These are phyloP conservation scores for Microsporum audouinii DNA, from an alignment of 2,329 filamentous ascomycete genomes.

Conservation along the genomic window DNA sequence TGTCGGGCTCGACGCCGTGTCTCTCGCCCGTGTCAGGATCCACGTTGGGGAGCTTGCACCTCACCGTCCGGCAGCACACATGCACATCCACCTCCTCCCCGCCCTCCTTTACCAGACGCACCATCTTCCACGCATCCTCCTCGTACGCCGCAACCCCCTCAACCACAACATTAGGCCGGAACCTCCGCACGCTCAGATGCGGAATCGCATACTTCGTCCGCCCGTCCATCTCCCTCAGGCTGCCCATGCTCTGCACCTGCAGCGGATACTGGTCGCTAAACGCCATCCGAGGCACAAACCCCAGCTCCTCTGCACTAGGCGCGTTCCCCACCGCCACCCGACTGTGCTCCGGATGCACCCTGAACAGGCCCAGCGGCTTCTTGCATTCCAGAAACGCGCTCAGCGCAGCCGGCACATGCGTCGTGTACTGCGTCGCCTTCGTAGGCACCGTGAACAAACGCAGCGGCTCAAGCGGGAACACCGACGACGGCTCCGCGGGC, in stretches of 20 bases:
- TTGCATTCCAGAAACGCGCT: conserved; percentile 37
- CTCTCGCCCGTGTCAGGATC: conserved; percentile 44
- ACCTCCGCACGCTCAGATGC: conserved; percentile 42
- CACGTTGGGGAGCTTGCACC: conserved; percentile 49
- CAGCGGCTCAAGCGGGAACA: conserved; percentile 38
- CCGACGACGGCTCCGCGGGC: conserved; percentile 29
- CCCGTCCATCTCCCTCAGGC: conserved; percentile 40
- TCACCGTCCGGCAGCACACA: conserved; percentile 46
- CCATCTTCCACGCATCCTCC: conserved; percentile 48
- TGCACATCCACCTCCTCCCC: conserved; percentile 26
- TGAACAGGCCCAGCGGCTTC: conserved; percentile 44
- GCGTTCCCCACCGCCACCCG: conserved; percentile 43
- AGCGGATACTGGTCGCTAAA: conserved; percentile 51
- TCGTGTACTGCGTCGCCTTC: conserved; percentile 28
- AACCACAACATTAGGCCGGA: conserved; percentile 48
- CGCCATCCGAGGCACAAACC: conserved; percentile 43
- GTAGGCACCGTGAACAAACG: conserved; percentile 47
- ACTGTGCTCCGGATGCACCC: conserved; percentile 35
- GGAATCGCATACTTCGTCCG: conserved; percentile 31
- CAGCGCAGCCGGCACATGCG: conserved; percentile 38
- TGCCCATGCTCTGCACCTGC: conserved; percentile 45
- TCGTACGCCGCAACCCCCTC: conserved; percentile 42
- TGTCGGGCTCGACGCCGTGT: conserved; percentile 39
- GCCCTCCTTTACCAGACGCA: conserved; percentile 25
- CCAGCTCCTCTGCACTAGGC: conserved; percentile 40